phyloP scores from a whole-genome alignment of 1,139 yeast species.

The Taphrina confusa region DNA sequence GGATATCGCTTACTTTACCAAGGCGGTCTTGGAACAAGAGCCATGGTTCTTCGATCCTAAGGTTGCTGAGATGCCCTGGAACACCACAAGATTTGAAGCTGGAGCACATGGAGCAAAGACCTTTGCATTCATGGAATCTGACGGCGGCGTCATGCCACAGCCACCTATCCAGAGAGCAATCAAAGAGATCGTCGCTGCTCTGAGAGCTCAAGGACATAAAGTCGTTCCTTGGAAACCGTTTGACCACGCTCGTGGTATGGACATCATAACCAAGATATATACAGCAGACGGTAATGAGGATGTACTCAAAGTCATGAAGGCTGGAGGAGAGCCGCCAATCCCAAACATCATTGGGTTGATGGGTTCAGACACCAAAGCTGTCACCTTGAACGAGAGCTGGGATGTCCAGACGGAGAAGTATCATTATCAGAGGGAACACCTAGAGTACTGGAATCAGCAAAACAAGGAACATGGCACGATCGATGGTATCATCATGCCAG shows the following conservation, averaged over 20 bases:
- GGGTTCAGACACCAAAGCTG: slow-evolving; percentile 4
- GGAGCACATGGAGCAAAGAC: slow-evolving; percentile 34
- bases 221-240: slow-evolving; percentile 52
- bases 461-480: slow-evolving; percentile 50
- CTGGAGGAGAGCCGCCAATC: slow-evolving; percentile 55
- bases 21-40: slow-evolving; percentile 53
- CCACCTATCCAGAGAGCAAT: slow-evolving; percentile 61
- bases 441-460: slow-evolving; percentile 48
- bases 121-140: slow-evolving; percentile 49
- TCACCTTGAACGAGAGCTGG: slow-evolving; percentile 47
- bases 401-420: slow-evolving; percentile 46
- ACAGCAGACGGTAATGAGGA: slow-evolving; percentile 55
- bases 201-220: slow-evolving; percentile 52
- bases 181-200: slow-evolving; percentile 49
- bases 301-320: slow-evolving; percentile 43
- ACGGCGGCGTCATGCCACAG: slow-evolving; percentile 55
- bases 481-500: slow-evolving; percentile 68
- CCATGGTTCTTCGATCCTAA: slow-evolving; percentile 61
- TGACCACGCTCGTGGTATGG: slow-evolving; percentile 42
- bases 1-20: slow-evolving; percentile 60
- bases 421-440: slow-evolving; percentile 46
- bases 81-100: slow-evolving; percentile 46
- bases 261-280: slow-evolving; percentile 49
- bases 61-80: slow-evolving; percentile 55
- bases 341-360: slow-evolving; percentile 6